Base-by-base conservation (phyloP, 257 asterid species). In the Solanum neorickii region DNA sequence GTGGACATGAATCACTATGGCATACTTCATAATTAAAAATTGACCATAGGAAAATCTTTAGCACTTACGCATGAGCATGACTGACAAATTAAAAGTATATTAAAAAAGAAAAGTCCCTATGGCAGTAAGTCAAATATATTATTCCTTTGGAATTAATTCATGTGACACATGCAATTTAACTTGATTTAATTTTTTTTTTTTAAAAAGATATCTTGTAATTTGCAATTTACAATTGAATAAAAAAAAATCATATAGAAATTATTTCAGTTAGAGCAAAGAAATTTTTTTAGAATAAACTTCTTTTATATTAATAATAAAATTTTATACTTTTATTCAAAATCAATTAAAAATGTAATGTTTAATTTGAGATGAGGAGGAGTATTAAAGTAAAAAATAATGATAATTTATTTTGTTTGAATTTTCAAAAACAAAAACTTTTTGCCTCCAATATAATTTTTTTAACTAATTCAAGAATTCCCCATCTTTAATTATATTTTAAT, bases 1-100 rank as follows among this genome's bases (percentile, higher is more conserved):
- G 84, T 78, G 84, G 66, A 9, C 18, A 46, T 46, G 42, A 29
- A 78, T 47, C 65, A 78, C 65, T 78, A 37, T 27, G 41, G 41
- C 84, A 78, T 78, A 25, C 65, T 46, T 78, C 84, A 78, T 78
- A 46, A 78, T 78, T 66, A 78, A 78, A 78, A 46, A 78, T 78
- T 46, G 84, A 46, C 84, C 66, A 78, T 75, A 75, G 23, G 33
- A 23, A 75, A 21, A 11, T 75, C 35, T 41, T 42, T n/a, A 23
- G 7, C 83, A n/a, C 83, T 23, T 13, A 0, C 42, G 84, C 84
- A 78, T 15, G 84, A 78, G 84, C 66, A 78, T 27, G 42, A 29
- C 66, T 27, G 84, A 78, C 66, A 78, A 46, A 46, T 16, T 78
- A 27, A 47, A 77, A 13, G 31, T 39, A 14, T 47, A 13, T 4